A percentile compares a stretch with the other conserved stretches of the same genome.
Evolutionary conservation across 257 asterid genomes (phyloP).

Genomic region (Solanum sitiens): DNA sequence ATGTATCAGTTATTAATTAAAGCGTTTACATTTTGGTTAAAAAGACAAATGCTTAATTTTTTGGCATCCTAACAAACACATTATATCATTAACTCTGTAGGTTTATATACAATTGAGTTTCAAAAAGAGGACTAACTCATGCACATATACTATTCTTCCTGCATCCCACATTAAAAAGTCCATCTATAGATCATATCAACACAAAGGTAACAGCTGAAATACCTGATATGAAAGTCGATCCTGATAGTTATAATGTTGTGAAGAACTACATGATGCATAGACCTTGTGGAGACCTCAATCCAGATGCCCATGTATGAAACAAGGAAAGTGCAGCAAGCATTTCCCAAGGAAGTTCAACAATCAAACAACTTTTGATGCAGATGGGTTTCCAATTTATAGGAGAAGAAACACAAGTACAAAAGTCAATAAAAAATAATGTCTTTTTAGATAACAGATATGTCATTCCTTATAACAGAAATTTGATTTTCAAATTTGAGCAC

Average conservation of each 20-base stretch:
- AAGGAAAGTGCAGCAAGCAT: not conserved
- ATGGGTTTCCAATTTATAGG: not conserved
- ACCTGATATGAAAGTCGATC: not conserved
- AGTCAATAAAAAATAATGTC: not conserved
- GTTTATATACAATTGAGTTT: not conserved
- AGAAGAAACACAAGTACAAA: not conserved
- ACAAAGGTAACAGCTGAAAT: not conserved
- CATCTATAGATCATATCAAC: not conserved
- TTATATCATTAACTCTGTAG: not conserved
- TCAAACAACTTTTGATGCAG: not conserved
- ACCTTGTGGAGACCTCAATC: not conserved
- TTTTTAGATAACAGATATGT: not conserved
- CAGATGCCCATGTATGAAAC: not conserved
- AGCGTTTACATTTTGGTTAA: too few relatives aligned
- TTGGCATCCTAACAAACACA: not conserved
- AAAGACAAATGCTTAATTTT: not conserved
- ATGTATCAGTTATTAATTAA: not conserved
- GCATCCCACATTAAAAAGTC: not conserved
- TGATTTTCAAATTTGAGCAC: not conserved
- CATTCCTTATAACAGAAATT: not conserved
- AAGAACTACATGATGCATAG: not conserved
- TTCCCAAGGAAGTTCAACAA: not conserved
- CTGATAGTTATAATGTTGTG: not conserved
- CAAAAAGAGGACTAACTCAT: not conserved
- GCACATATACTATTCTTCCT: not conserved